A percentile compares a stretch with the other conserved stretches of the same genome.
Evolutionary conservation across 225 moss, liverwort and hornwort species (phyloP).

Genomic region (Polytrichum commune): DNA sequence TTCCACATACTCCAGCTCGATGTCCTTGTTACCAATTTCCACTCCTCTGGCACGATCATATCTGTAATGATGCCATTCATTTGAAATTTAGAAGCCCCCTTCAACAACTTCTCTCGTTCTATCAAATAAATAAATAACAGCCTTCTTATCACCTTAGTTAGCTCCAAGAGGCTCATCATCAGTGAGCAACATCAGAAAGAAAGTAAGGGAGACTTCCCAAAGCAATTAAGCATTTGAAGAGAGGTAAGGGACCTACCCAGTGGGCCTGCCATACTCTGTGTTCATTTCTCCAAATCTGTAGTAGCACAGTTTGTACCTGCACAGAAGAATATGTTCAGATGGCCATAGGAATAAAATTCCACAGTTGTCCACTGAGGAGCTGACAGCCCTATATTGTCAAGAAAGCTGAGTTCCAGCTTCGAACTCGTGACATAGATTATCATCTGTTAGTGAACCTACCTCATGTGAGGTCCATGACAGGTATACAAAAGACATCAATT

Average conservation of each 20-base stretch:
- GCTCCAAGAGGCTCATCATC: no score
- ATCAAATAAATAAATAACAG: no score
- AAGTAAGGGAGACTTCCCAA: no score
- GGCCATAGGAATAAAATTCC: no score
- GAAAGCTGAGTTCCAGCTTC: no score
- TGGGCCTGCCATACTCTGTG: slow-evolving; percentile 82
- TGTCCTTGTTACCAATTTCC: slow-evolving; percentile 93
- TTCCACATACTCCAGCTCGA: slow-evolving; percentile 79
- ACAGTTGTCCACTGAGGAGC: no score
- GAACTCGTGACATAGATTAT: no score
- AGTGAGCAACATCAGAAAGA: no score
- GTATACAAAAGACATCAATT: neutral
- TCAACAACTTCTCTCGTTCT: neutral
- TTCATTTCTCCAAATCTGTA: slow-evolving; percentile 95
- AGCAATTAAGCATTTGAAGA: neutral
- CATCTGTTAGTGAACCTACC: neutral
- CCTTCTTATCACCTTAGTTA: no score
- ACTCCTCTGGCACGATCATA: slow-evolving; percentile 89
- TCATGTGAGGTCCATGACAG: neutral
- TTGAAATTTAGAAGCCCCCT: neutral
- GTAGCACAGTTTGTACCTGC: slow-evolving; percentile 96
- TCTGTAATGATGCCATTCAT: slow-evolving; percentile 37
- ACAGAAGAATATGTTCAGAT: no score
- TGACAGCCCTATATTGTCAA: no score
- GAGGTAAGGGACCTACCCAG: slow-evolving; percentile 49